These are phyloP conservation scores for Leishmania amazonensis DNA, from an alignment of 208 protist genomes.

Conservation along the genomic window DNA sequence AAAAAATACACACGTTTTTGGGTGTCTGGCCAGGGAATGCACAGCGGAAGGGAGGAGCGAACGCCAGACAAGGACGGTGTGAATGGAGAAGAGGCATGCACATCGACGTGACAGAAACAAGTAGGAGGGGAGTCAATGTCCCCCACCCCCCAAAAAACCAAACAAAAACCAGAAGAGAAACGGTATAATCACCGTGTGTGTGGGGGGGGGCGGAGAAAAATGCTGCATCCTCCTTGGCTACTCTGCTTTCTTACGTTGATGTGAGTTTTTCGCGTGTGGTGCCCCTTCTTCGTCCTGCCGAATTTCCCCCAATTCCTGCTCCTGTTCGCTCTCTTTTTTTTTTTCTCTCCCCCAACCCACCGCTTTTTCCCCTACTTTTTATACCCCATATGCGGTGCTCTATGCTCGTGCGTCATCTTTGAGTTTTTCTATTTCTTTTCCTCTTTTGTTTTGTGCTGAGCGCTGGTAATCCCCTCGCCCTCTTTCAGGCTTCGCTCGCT, in stretches of 20 bases:
- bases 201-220: neutral
- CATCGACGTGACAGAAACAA: neutral
- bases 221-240: neutral
- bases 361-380: neutral
- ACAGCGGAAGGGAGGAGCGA: neutral
- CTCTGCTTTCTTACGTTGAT: neutral
- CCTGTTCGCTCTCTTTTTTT: slow-evolving; percentile 5
- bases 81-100: neutral
- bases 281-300: neutral
- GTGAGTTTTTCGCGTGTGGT: neutral
- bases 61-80: neutral
- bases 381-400: neutral
- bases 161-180: neutral
- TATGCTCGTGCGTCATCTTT: neutral
- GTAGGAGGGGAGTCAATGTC: neutral
- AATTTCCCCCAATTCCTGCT: neutral
- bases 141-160: neutral
- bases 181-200: neutral
- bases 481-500: neutral
- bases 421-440: neutral
- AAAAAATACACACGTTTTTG: neutral
- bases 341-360: neutral
- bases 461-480: neutral
- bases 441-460: neutral
- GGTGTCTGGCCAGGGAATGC: neutral